These are phyloP conservation scores for Calonectria pseudoturangicola DNA, from an alignment of 2,329 filamentous ascomycete genomes.

Conservation along the genomic window DNA sequence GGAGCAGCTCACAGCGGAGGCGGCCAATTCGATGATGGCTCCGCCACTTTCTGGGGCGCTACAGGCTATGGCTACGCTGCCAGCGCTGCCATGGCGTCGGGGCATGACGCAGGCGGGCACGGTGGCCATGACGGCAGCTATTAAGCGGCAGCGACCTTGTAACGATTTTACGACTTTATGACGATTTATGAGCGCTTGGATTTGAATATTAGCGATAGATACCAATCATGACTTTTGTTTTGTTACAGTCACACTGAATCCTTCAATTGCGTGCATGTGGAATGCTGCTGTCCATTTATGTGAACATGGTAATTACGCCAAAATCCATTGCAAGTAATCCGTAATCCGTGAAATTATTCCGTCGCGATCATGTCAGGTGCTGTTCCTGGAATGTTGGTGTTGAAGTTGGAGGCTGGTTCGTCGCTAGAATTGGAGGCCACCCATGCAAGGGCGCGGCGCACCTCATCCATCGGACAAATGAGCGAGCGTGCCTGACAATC, in stretches of 20 bases:
- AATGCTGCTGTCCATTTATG: background rate
- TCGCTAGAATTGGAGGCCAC: background rate
- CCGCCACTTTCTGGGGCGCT: constrained; percentile 10
- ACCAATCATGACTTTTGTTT: constrained; percentile 4
- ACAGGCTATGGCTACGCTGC: constrained; percentile 8
- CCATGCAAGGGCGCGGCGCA: constrained; percentile 2
- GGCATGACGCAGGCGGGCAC: background rate
- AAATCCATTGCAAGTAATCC: background rate
- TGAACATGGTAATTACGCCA: background rate
- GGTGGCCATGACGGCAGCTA: constrained; percentile 21
- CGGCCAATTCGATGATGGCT: background rate
- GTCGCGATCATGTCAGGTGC: too few species aligned
- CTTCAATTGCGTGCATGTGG: background rate
- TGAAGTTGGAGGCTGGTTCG: background rate
- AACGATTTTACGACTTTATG: constrained; percentile 6
- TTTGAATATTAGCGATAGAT: constrained; percentile 10
- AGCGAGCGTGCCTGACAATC: background rate
- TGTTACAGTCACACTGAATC: background rate
- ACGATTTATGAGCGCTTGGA: background rate
- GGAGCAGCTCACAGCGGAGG: background rate
- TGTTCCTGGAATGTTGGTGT: background rate
- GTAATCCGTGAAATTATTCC: background rate
- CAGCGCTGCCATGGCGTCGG: constrained; percentile 13
- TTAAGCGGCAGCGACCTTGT: background rate
- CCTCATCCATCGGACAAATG: background rate